Evolutionary conservation across 192 early-diverging fungal species (phyloP).

Genomic region (Dispira parvispora): DNA sequence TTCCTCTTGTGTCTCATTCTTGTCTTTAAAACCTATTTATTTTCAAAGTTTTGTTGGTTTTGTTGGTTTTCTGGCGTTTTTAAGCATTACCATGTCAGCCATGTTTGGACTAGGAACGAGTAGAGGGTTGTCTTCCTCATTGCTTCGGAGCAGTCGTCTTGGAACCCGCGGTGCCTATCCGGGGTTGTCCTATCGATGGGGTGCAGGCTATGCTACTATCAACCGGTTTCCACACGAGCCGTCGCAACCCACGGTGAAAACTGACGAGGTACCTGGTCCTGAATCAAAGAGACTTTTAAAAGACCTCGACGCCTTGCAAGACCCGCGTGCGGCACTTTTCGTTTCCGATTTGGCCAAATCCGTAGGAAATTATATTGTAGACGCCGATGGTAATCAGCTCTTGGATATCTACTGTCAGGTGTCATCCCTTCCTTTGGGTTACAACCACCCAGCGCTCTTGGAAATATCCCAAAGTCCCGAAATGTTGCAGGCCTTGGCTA

Average conservation of each 20-base stretch:
- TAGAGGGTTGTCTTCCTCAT: neutral
- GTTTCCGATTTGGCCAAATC: constrained; percentile 45
- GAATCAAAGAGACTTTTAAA: constrained; percentile 31
- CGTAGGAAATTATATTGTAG: constrained; percentile 54
- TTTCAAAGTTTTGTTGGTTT: neutral
- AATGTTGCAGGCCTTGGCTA: constrained; percentile 44
- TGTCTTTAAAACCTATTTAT: neutral
- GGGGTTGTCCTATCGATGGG: neutral
- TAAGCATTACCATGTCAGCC: neutral
- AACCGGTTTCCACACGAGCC: constrained; percentile 34
- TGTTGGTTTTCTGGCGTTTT: neutral
- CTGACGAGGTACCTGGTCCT: constrained; percentile 39
- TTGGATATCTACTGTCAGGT: constrained; percentile 59
- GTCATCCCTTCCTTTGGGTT: constrained; percentile 53
- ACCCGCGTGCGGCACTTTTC: constrained; percentile 46
- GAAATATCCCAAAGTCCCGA: constrained; percentile 29
- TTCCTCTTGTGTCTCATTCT: too few relatives aligned
- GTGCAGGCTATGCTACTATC: neutral
- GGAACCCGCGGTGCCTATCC: neutral
- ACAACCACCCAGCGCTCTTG: constrained; percentile 45
- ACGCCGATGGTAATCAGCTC: constrained; percentile 51
- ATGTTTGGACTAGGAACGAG: neutral
- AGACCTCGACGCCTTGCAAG: constrained; percentile 35
- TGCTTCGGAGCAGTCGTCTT: neutral
- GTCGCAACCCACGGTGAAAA: constrained; percentile 29